These are phyloP conservation scores for Zygotorulaspora chibaensis DNA, from an alignment of 805 yeast species.

Conservation along the genomic window DNA sequence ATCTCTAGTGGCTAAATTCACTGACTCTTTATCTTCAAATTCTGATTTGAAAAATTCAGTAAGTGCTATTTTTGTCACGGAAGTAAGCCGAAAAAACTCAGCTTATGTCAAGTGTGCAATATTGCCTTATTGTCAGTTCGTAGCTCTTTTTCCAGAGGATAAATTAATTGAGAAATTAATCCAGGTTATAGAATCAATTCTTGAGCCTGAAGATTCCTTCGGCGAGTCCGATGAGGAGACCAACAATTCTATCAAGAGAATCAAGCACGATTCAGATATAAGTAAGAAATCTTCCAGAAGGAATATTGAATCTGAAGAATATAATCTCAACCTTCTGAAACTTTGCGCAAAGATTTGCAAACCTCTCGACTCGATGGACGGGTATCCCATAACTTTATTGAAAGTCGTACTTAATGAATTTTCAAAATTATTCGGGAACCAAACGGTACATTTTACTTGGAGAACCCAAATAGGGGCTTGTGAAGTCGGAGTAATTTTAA, in stretches of 20 bases:
- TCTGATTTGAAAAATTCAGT: conserved; percentile 37
- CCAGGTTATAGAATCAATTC: conserved; percentile 38
- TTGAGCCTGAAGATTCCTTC: conserved; percentile 37
- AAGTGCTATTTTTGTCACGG: conserved; percentile 46
- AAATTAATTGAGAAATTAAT: conserved; percentile 17
- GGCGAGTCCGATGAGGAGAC: conserved; percentile 27
- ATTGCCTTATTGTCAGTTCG: conserved; percentile 48
- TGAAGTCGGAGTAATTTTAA: conserved; percentile 37
- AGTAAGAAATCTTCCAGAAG: conserved; percentile 39
- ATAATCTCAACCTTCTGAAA: conserved; percentile 37
- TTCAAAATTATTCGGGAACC: conserved; percentile 27
- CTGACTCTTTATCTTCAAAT: conserved; percentile 32
- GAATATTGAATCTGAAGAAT: conserved; percentile 48
- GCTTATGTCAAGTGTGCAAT: conserved; percentile 58
- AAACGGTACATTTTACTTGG: conserved; percentile 48
- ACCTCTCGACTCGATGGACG: conserved; percentile 16
- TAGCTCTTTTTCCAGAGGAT: conserved; percentile 36
- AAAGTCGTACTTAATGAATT: conserved; percentile 32
- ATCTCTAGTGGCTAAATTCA: conserved; percentile 47
- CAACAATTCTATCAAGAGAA: conserved; percentile 18
- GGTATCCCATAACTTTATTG: conserved; percentile 20
- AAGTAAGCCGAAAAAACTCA: conserved; percentile 62
- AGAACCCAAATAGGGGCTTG: conserved; percentile 48
- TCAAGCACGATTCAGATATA: conserved; percentile 30
- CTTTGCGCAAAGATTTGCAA: conserved; percentile 38